Evolutionary conservation across 1,284 basidiomycete species (phyloP).

Genomic region (Erythrobasidium hasegawianum): DNA sequence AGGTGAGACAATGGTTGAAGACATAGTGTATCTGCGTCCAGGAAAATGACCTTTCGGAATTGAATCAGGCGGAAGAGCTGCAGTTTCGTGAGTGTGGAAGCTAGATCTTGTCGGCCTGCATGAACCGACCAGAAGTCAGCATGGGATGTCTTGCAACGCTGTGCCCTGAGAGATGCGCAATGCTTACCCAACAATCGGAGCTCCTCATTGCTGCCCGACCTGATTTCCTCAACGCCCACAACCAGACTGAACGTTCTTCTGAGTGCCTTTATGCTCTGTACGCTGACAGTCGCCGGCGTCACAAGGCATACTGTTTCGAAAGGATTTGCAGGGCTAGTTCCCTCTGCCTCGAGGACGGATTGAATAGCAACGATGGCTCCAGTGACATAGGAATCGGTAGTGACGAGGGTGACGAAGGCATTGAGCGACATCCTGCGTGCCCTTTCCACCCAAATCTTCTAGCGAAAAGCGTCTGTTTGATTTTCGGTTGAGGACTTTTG

Average conservation of each 20-base stretch:
- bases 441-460: too few relatives aligned
- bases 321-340: conserved; percentile 51
- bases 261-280: conserved; percentile 75
- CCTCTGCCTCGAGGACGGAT: conserved; percentile 66
- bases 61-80: conserved; percentile 87
- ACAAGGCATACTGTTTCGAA: conserved; percentile 89
- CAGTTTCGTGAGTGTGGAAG: conserved; percentile 87
- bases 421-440: conserved; percentile 29
- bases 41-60: conserved; percentile 84
- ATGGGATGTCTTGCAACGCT: too few relatives aligned
- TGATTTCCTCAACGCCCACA: conserved; percentile 83
- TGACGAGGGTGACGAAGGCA: conserved; percentile 65
- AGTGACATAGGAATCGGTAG: conserved; percentile 84
- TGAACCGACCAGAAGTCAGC: too few relatives aligned
- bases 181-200: conserved; percentile 76
- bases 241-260: conserved; percentile 77
- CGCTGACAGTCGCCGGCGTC: conserved; percentile 85
- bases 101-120: conserved; percentile 84
- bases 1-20: conserved; percentile 80
- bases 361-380: conserved; percentile 82
- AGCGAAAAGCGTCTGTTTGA: too few relatives aligned
- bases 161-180: conserved; percentile 8
- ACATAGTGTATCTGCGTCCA: conserved; percentile 93
- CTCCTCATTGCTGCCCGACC: conserved; percentile 58
- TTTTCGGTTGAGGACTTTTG: too few relatives aligned